Evolutionary conservation across 495 filamentous ascomycete genomes (phyloP).

Genomic region (Xylona heveae): DNA sequence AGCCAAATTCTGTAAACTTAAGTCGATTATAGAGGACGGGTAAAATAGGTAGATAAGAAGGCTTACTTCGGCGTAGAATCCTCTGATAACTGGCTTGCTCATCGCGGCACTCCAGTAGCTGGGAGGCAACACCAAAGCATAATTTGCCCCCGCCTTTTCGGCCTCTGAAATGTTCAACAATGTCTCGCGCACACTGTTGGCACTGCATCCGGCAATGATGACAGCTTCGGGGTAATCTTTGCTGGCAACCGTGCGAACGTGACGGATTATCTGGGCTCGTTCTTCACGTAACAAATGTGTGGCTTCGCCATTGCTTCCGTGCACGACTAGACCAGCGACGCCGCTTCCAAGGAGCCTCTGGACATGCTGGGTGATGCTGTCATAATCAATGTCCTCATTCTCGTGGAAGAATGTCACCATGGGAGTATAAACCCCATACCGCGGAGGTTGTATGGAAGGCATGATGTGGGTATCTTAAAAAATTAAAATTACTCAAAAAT

Average conservation of each 20-base stretch:
- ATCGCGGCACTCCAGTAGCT: slow-evolving; percentile 9
- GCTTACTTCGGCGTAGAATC: no score
- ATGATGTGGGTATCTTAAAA: no score
- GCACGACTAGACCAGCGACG: slow-evolving; percentile 35
- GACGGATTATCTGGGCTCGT: slow-evolving; percentile 24
- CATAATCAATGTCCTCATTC: no score
- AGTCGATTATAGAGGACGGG: no score
- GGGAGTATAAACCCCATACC: no score
- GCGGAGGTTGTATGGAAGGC: no score
- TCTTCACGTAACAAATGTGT: slow-evolving; percentile 42
- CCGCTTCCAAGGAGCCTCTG: no score
- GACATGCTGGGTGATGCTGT: no score
- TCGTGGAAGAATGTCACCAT: no score
- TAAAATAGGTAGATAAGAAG: no score
- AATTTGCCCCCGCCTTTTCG: slow-evolving; percentile 11
- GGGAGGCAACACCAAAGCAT: slow-evolving; percentile 9
- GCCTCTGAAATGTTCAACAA: slow-evolving; percentile 37
- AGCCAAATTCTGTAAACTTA: no score
- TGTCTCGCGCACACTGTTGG: slow-evolving; percentile 41
- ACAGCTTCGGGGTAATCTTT: slow-evolving; percentile 26
- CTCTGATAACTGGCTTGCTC: slow-evolving; percentile 15
- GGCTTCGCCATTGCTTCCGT: slow-evolving; percentile 45
- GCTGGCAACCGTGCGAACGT: slow-evolving; percentile 29
- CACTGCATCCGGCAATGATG: slow-evolving; percentile 42
- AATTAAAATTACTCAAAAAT: no score